Evolutionary conservation across 306 rosid genomes (phyloP).

Genomic region (Rosa rugosa): DNA sequence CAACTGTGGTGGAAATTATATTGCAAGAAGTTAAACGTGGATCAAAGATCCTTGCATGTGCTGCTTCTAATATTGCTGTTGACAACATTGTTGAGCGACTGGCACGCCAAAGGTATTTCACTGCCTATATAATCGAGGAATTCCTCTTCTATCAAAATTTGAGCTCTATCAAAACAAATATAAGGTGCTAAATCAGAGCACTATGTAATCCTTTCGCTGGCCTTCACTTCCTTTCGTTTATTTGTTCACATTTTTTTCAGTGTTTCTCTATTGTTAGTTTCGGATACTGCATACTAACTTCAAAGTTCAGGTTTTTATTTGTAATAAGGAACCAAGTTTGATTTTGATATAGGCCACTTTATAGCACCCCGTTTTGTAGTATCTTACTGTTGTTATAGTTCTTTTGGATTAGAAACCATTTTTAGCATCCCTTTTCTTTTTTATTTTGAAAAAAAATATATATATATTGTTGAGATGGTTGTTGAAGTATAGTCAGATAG

Average conservation of each 20-base stretch:
- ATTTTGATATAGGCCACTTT: not conserved
- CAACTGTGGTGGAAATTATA: constrained; percentile 95
- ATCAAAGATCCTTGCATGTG: constrained; percentile 93
- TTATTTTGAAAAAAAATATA: not conserved
- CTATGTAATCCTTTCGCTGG: not conserved
- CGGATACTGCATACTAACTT: not conserved
- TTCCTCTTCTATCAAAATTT: not conserved
- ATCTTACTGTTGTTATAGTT: not conserved
- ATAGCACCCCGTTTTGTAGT: not conserved
- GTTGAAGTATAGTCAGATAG: not conserved
- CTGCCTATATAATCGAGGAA: constrained; percentile 22
- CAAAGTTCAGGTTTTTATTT: not conserved
- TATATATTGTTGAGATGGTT: not conserved
- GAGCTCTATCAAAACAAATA: not conserved
- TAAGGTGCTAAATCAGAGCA: not conserved
- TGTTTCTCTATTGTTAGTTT: not conserved
- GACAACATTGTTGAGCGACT: constrained; percentile 98
- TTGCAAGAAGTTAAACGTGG: constrained; percentile 97
- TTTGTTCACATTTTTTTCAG: not conserved
- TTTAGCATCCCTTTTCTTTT: not conserved
- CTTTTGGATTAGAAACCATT: not conserved
- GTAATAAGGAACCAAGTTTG: not conserved
- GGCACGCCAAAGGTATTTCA: constrained; percentile 67
- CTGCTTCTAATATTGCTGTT: constrained; percentile 98
- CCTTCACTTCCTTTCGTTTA: no score